These are phyloP conservation scores for Phascolomyces articulosus DNA, from an alignment of 371 early-diverging fungal species.

Conservation along the genomic window DNA sequence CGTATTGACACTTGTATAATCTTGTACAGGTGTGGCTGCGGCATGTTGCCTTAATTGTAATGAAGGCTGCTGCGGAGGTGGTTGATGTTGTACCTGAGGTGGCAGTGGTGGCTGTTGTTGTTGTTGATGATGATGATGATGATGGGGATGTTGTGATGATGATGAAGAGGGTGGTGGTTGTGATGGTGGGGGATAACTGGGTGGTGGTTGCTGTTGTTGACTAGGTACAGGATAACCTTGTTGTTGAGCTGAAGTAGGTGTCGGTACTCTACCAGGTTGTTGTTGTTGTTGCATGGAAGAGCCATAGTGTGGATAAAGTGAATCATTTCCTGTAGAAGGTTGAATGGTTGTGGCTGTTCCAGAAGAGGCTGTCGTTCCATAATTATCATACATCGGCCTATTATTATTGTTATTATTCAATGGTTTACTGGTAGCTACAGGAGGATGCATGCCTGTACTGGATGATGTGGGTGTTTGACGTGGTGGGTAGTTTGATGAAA, in stretches of 20 bases:
- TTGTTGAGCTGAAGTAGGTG: slow-evolving; percentile 1
- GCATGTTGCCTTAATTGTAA: slow-evolving; percentile 8
- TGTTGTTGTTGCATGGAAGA: background rate
- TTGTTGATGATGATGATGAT: too few species aligned
- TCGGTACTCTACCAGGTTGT: background rate
- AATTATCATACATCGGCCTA: slow-evolving; percentile 18
- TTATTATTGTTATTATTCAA: background rate
- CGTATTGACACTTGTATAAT: background rate
- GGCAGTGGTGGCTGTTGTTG: slow-evolving; percentile 1
- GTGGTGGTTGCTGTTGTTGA: slow-evolving; percentile 4
- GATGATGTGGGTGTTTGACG: slow-evolving; percentile 7
- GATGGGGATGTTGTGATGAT: slow-evolving; percentile 1
- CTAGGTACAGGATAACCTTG: background rate
- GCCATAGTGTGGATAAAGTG: background rate
- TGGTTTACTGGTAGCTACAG: slow-evolving; percentile 12
- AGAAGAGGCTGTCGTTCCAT: background rate
- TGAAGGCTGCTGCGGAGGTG: background rate
- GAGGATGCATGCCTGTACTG: background rate
- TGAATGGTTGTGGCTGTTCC: background rate
- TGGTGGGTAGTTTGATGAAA: slow-evolving; percentile 8
- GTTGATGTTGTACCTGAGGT: slow-evolving; percentile 11
- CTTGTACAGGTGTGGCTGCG: slow-evolving; percentile 1
- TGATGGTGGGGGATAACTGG: slow-evolving; percentile 7
- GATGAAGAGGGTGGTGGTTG: background rate
- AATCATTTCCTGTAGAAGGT: background rate